Evolutionary conservation across 129 eudicot genomes (phyloP).

Genomic region (Ambrosia artemisiifolia): DNA sequence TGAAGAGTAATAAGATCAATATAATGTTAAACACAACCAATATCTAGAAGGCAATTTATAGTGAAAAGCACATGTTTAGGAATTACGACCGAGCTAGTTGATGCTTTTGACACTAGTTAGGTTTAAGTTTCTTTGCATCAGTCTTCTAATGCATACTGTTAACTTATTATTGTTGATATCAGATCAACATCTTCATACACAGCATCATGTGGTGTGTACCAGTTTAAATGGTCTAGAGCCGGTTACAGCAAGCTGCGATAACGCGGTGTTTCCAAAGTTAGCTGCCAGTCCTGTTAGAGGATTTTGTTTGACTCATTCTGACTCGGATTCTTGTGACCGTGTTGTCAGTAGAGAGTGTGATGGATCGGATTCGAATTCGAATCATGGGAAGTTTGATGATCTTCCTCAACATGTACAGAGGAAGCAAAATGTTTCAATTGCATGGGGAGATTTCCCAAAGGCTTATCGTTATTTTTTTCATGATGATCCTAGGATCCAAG

Average conservation of each 20-base stretch:
- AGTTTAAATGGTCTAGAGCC: constrained; percentile 21
- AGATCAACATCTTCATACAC: constrained; percentile 33
- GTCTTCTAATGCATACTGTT: background rate
- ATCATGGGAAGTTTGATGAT: constrained; percentile 10
- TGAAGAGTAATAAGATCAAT: background rate
- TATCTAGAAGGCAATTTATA: background rate
- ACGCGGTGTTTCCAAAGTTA: constrained; percentile 34
- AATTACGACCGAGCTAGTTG: background rate
- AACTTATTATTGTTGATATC: constrained; percentile 6
- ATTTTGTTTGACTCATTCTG: constrained; percentile 64
- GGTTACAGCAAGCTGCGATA: background rate
- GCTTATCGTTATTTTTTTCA: constrained; percentile 51
- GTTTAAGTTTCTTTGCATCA: background rate
- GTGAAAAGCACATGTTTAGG: background rate
- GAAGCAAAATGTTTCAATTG: constrained; percentile 10
- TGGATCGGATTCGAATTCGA: constrained; percentile 1
- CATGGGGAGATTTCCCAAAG: constrained; percentile 53
- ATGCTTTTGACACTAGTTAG: background rate
- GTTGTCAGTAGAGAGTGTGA: constrained; percentile 11
- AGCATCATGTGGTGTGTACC: constrained; percentile 36
- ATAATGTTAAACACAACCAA: background rate
- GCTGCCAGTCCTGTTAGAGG: constrained; percentile 54
- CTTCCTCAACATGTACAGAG: background rate
- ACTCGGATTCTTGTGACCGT: constrained; percentile 39
- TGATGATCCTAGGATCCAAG: constrained; percentile 53